Base-by-base conservation (phyloP, 1,139 yeast genomes). In the Lodderomyces oxycetoniae region DNA sequence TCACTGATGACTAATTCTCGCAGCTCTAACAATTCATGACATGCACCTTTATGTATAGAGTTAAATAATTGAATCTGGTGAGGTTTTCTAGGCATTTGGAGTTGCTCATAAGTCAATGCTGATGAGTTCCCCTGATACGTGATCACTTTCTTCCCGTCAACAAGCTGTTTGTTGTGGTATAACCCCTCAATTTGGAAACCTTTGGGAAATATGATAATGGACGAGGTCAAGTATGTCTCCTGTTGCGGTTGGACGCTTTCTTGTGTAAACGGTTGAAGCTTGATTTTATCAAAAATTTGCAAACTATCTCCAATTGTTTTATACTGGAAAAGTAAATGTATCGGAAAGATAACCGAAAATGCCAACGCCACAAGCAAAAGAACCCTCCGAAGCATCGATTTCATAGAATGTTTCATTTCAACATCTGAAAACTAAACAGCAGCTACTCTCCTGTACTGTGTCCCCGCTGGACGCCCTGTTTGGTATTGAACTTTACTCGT, bases 1-100 rank as follows among this genome's bases (percentile, higher is more conserved):
- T 38, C 31, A 20, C 35, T 30, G 14, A 35, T 35, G 3, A 13
- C 21, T 29, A 38, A 35, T 17, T 33, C 31, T 17, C 12, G 14
- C 9, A 24, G 9, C 12, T 24, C 26, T n/a, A n/a, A n/a, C 26
- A 24, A 27, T 14, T 10, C 22, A 16, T 11, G 16, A 21, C 32
- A 28, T 21, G 9, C 22, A 4, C 35, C 22, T 7, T 34, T 24
- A 13, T 31, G 12, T 23, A 30, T 22, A 13, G 38, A 23, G 24
- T 28, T 30, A 12, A 32, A 34, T 2, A 37, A 11, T 10, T 33
- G 25, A 2, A 38, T 34, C 5, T 20, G 14, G 7, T 33, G 38
- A 17, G 13, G 14, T 2, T 16, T 28, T 2, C 31, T 34, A 7
- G 20, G 20, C 19, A 22, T 28, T 10, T 31, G n/a, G 7, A 28